Evolutionary conservation across 2,329 filamentous ascomycete species (phyloP).

Genomic region (Aspergillus intermedius): DNA sequence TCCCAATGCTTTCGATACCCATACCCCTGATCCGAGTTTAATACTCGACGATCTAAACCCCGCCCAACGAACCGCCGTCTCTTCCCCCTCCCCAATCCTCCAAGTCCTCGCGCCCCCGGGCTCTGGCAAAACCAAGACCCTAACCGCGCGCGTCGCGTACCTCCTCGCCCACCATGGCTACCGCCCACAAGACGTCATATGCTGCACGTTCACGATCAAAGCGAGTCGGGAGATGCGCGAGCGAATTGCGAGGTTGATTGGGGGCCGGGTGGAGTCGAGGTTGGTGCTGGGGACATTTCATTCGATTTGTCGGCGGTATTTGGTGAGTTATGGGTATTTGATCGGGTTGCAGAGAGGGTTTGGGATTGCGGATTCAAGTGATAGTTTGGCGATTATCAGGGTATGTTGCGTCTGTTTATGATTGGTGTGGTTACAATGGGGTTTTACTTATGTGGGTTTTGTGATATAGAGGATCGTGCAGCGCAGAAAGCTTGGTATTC

Average conservation of each 20-base stretch:
- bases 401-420: constrained; percentile 12
- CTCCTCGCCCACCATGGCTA: constrained; percentile 66
- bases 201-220: constrained; percentile 96
- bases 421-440: neutral
- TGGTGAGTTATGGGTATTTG: constrained; percentile 73
- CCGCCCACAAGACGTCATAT: constrained; percentile 79
- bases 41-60: constrained; percentile 58
- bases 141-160: constrained; percentile 88
- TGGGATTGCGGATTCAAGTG: constrained; percentile 79
- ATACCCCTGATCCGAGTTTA: constrained; percentile 37
- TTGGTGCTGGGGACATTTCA: constrained; percentile 91
- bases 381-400: constrained; percentile 71
- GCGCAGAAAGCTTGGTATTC: constrained; percentile 59
- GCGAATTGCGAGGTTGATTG: constrained; percentile 74
- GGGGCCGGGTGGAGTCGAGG: constrained; percentile 64
- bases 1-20: constrained; percentile 6
- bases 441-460: constrained; percentile 7
- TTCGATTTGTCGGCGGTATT: constrained; percentile 79
- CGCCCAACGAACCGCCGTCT: constrained; percentile 59
- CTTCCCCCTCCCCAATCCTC: constrained; percentile 53
- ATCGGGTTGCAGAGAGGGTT: constrained; percentile 81
- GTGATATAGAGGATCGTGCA: constrained; percentile 62
- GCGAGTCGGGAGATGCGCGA: constrained; percentile 90
- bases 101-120: constrained; percentile 60
- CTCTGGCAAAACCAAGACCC: constrained; percentile 88